Evolutionary conservation across 2,329 filamentous ascomycete genomes (phyloP), one percentile per base, ranked within the genome.

Genomic region (Plenodomus tracheiphilus): DNA sequence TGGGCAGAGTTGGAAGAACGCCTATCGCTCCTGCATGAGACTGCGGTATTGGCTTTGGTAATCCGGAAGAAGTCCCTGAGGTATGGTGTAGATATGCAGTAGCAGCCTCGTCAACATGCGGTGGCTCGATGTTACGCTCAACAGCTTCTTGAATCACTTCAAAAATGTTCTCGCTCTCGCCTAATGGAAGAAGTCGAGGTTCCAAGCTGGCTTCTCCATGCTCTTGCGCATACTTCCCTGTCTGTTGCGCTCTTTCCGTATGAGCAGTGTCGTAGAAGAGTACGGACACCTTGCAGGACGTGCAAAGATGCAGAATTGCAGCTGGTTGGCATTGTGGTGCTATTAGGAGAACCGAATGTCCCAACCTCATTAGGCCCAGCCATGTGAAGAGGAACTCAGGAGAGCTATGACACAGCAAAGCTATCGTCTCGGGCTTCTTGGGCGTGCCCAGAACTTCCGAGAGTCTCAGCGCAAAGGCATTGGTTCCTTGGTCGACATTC

Each of bases 31-130:
- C 81, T 39, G 74, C 74, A 59, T 86, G 82, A 1, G 74, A 77
- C 49, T 87, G 83, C 0, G 78, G 76, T 1, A 87, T 85, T 0
- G 82, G 81, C 49, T 87, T 87, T 0, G 85, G 84, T 1, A 83
- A 64, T 0, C 84, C 84, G 0, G 80, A 81, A 0, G 84, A 85
- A 2, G 85, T 87, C 0, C 84, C 85, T 1, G 85, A 87, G 0
- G 84, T 85, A 58, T 87, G 84, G 54, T 81, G 79, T 19, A 85
- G 71, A 62, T 85, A 86, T 0, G 84, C 83, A 13, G 79, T 63
- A 11, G 80, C 75, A 1, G 57, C 55, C 7, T 70, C 64, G 7
- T 62, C 51, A 18, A 54, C 34, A 17, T 47, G 32, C 8, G 55
- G 49, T 18, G 52, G 38, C 4, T 54, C 47, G 34, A 57, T 38